Evolutionary conservation across 257 asterid genomes (phyloP).

Genomic region (Solanum sparsipilum): DNA sequence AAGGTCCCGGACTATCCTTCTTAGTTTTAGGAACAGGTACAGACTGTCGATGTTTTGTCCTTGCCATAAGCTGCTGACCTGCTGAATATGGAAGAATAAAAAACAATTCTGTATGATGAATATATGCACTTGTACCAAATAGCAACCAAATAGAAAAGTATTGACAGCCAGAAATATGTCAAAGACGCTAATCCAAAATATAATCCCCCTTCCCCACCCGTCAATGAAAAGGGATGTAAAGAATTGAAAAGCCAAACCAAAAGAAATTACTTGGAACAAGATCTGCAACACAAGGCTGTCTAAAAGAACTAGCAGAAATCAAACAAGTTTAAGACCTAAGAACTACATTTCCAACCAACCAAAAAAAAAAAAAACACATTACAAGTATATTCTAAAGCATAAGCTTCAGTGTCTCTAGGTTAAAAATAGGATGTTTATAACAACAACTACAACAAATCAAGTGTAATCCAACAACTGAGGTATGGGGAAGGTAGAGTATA

Average conservation of each 20-base stretch:
- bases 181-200: neutral
- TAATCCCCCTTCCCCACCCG: neutral
- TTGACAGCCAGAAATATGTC: neutral
- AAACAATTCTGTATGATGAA: neutral
- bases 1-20: conserved; percentile 18
- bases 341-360: neutral
- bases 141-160: neutral
- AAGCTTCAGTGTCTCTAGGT: neutral
- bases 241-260: neutral
- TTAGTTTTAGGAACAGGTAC: conserved; percentile 23
- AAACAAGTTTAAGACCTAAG: neutral
- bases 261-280: neutral
- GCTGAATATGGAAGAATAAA: neutral
- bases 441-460: neutral
- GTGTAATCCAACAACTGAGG: neutral
- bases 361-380: neutral
- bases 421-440: neutral
- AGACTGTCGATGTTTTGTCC: conserved; percentile 32
- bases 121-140: neutral
- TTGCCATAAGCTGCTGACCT: conserved; percentile 40
- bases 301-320: neutral
- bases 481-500: neutral
- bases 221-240: neutral
- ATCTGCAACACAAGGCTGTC: neutral
- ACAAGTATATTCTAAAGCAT: neutral